A percentile compares a stretch with the other conserved stretches of the same genome.
phyloP scores from a whole-genome alignment of 2,329 filamentous ascomycete genomes.

The Ophiostoma ips region DNA sequence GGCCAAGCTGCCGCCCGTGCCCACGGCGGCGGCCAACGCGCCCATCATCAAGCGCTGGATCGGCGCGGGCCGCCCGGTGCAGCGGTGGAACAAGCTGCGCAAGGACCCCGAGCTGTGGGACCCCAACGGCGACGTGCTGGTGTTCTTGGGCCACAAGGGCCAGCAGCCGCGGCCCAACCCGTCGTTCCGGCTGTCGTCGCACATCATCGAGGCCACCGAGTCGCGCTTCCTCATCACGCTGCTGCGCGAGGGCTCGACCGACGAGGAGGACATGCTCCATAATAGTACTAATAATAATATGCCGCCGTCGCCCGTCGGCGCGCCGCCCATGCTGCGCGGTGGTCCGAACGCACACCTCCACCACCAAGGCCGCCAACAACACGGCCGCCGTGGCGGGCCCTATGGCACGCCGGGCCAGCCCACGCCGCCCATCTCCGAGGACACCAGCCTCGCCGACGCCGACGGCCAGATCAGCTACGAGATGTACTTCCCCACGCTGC shows the following conservation, averaged over 20 bases:
- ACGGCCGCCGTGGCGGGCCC: slow-evolving; percentile 10
- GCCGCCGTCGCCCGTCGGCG: slow-evolving; percentile 29
- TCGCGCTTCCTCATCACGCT: slow-evolving; percentile 39
- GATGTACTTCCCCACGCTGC: slow-evolving; percentile 47
- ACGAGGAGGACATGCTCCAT: slow-evolving; percentile 33
- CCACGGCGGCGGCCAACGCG: slow-evolving; percentile 19
- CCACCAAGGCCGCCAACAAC: slow-evolving; percentile 10
- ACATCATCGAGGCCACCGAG: slow-evolving; percentile 43
- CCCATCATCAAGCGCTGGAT: slow-evolving; percentile 39
- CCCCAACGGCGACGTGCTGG: slow-evolving; percentile 43
- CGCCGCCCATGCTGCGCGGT: slow-evolving; percentile 25
- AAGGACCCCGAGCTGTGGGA: slow-evolving; percentile 50
- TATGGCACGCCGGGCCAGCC: slow-evolving; percentile 22
- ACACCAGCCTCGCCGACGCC: slow-evolving; percentile 26
- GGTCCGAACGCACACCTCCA: slow-evolving; percentile 14
- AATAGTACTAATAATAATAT: too few species aligned
- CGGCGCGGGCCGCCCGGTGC: slow-evolving; percentile 32
- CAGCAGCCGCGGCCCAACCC: slow-evolving; percentile 32
- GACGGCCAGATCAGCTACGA: slow-evolving; percentile 46
- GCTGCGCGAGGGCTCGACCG: slow-evolving; percentile 37
- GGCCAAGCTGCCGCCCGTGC: slow-evolving; percentile 29
- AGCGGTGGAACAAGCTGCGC: slow-evolving; percentile 42
- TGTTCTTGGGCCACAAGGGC: slow-evolving; percentile 37
- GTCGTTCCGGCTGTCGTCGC: slow-evolving; percentile 43
- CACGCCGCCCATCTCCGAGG: slow-evolving; percentile 32